Percentiles rank a stretch among this genome's conserved stretches.
Conservation (phyloP, 805 yeast species). For the Kluyveromyces starmeri region DNA sequence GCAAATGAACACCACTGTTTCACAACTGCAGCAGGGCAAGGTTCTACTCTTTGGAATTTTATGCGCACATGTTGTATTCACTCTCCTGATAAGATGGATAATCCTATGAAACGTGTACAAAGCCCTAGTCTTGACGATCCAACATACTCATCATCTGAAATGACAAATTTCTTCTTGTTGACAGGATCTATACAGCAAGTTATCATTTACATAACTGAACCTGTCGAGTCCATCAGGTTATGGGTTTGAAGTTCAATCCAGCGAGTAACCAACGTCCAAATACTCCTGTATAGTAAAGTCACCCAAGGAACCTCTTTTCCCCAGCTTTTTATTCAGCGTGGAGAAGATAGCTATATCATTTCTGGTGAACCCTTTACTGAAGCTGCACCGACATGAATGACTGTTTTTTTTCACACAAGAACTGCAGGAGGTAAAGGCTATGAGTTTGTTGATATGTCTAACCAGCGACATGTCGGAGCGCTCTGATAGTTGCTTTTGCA, state of each 20-base stretch:
- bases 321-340: slow-evolving; percentile 22
- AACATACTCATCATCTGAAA: too few species aligned
- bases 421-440: slow-evolving; percentile 46
- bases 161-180: too few species aligned
- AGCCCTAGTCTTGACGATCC: too few species aligned
- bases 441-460: slow-evolving; percentile 26
- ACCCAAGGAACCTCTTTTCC: slow-evolving; percentile 9
- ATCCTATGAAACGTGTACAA: background rate
- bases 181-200: too few species aligned
- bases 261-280: slow-evolving; percentile 7
- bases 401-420: slow-evolving; percentile 41
- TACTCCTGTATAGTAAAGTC: slow-evolving; percentile 12
- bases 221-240: too few species aligned
- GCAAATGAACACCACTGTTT: slow-evolving; percentile 3
- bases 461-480: slow-evolving; percentile 10
- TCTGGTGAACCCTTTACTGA: slow-evolving; percentile 59
- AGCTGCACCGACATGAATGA: slow-evolving; percentile 34
- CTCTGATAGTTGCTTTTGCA: background rate
- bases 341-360: slow-evolving; percentile 42
- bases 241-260: too few species aligned
- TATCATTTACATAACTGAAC: too few species aligned
- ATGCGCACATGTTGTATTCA: slow-evolving; percentile 14
- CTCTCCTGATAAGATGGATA: slow-evolving; percentile 11
- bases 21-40: slow-evolving; percentile 1
- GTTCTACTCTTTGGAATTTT: slow-evolving; percentile 8